These are phyloP conservation scores for Solanum chiquidenum DNA, from an alignment of 257 asterid species.

Conservation along the genomic window DNA sequence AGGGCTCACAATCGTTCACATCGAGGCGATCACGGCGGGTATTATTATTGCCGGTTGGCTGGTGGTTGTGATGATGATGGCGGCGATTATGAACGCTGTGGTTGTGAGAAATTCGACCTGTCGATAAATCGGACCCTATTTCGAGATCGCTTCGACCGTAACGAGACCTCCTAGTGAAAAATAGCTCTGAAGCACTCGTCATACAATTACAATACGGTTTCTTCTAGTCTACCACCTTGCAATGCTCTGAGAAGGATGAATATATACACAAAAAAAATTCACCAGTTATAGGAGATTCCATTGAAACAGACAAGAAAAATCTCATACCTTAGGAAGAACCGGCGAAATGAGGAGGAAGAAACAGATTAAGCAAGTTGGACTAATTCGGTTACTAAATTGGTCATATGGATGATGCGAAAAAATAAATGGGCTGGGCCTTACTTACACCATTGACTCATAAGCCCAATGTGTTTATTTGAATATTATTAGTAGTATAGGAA, in stretches of 20 bases:
- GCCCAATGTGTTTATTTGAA: neutral
- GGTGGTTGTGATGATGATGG: slow-evolving; percentile 12
- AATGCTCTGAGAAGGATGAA: neutral
- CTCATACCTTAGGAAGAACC: neutral
- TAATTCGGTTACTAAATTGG: neutral
- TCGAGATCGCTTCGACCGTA: slow-evolving; percentile 45
- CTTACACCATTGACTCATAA: neutral
- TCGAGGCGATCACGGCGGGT: slow-evolving; percentile 39
- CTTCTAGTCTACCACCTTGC: neutral
- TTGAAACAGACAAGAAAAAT: neutral
- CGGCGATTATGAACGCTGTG: slow-evolving; percentile 25
- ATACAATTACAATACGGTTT: slow-evolving; percentile 23
- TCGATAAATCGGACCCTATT: slow-evolving; percentile 19
- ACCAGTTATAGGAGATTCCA: neutral
- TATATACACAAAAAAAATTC: neutral
- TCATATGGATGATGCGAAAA: neutral
- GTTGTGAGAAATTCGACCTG: slow-evolving; percentile 14
- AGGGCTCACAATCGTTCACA: slow-evolving; percentile 37
- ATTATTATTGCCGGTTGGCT: slow-evolving; percentile 11
- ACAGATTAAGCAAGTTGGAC: neutral
- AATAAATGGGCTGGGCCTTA: neutral
- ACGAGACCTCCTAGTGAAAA: slow-evolving; percentile 64
- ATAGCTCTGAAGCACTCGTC: slow-evolving; percentile 89
- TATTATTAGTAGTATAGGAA: neutral
- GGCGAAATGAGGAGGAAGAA: neutral